Conservation (phyloP, 1,139 yeast species). For the Ogataea hybrid region DNA sequence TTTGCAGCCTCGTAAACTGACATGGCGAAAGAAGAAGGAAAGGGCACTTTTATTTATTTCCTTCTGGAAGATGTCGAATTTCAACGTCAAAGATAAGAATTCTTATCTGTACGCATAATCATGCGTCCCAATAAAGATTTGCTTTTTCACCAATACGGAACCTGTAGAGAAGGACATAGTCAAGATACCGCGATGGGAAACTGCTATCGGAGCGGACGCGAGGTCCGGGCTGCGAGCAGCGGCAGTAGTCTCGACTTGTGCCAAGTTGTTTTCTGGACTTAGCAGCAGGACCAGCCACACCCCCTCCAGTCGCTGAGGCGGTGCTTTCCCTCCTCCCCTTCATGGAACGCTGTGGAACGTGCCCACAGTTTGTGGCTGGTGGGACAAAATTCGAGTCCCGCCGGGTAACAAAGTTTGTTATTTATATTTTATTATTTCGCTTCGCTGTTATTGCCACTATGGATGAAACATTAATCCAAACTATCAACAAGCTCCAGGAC, state of each 20-base stretch:
- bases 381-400: not conserved
- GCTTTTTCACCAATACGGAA: not conserved
- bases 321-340: not conserved
- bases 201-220: too few relatives aligned
- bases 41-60: not conserved
- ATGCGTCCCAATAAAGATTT: conserved; percentile 1
- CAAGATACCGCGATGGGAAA: too few relatives aligned
- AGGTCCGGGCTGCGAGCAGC: too few relatives aligned
- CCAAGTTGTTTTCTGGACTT: not conserved
- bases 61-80: not conserved
- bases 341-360: not conserved
- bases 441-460: conserved; percentile 36
- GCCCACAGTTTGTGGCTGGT: not conserved
- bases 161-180: not conserved
- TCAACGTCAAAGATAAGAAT: conserved; percentile 5
- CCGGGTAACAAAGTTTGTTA: conserved; percentile 7
- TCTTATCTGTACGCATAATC: conserved; percentile 10
- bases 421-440: conserved; percentile 5
- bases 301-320: too few relatives aligned
- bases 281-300: too few relatives aligned
- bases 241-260: not conserved
- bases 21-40: not conserved
- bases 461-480: conserved; percentile 89
- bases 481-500: conserved; percentile 90
- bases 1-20: not conserved